phyloP scores from a whole-genome alignment of 345 rosid species.

The Populus euphratica region DNA sequence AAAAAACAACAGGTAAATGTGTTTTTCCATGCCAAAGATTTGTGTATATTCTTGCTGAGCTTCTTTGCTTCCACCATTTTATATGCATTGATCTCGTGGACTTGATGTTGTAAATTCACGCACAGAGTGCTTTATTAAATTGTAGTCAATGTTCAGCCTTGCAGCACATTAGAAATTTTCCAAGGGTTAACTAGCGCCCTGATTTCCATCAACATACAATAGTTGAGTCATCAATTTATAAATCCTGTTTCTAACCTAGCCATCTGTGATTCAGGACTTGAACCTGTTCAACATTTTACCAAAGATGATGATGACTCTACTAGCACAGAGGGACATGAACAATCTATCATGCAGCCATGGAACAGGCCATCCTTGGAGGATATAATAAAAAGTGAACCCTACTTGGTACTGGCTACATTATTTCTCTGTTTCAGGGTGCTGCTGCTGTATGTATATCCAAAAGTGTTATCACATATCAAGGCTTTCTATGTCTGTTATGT shows the following conservation, averaged over 20 bases:
- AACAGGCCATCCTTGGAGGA: no score
- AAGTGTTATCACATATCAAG: slow-evolving; percentile 47
- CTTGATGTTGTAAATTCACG: not conserved
- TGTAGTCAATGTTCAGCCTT: not conserved
- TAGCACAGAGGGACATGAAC: slow-evolving; percentile 12
- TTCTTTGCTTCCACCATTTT: not conserved
- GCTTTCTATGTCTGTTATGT: slow-evolving; percentile 52
- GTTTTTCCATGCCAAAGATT: not conserved
- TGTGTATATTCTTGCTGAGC: not conserved
- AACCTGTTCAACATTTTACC: slow-evolving; percentile 48
- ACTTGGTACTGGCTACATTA: slow-evolving; percentile 46
- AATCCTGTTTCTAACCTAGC: not conserved
- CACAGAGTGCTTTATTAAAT: not conserved
- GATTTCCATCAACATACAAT: not conserved
- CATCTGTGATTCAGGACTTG: slow-evolving; percentile 45
- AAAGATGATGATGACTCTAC: slow-evolving; percentile 35
- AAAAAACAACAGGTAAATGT: slow-evolving; percentile 59
- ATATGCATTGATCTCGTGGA: not conserved
- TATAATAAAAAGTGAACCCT: slow-evolving; percentile 56
- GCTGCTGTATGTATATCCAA: slow-evolving; percentile 43
- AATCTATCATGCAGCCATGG: no score
- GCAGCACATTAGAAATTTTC: not conserved
- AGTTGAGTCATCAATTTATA: not conserved
- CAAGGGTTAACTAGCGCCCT: not conserved
- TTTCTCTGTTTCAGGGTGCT: slow-evolving; percentile 54